Conservation (phyloP, 2,329 filamentous ascomycete species). For the Fusarium globosum region DNA sequence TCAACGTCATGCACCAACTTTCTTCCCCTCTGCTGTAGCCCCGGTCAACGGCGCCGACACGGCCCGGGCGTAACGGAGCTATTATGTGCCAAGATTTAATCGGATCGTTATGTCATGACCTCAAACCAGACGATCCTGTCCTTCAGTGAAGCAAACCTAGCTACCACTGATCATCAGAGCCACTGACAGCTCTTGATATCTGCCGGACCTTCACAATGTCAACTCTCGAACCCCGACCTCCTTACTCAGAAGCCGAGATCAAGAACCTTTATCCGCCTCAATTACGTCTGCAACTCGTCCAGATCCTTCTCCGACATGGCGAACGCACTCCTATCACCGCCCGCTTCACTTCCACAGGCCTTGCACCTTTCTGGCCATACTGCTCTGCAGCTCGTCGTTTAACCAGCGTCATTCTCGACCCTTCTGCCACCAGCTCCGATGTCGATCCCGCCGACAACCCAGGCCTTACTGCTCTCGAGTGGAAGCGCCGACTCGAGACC, state of each 20-base stretch:
- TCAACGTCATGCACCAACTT: slow-evolving; percentile 10
- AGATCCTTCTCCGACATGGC: slow-evolving; percentile 85
- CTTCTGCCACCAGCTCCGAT: slow-evolving; percentile 48
- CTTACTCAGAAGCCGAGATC: slow-evolving; percentile 86
- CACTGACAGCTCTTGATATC: not conserved
- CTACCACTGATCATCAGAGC: not conserved
- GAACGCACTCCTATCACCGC: slow-evolving; percentile 85
- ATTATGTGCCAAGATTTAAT: not conserved
- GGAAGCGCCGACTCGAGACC: slow-evolving; percentile 82
- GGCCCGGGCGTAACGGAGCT: slow-evolving; percentile 3
- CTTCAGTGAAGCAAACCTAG: not conserved
- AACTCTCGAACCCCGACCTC: slow-evolving; percentile 75
- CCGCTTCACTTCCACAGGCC: slow-evolving; percentile 84
- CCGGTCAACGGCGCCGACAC: slow-evolving; percentile 26
- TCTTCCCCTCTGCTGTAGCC: not conserved
- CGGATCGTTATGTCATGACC: slow-evolving; percentile 15
- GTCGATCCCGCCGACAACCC: slow-evolving; percentile 38
- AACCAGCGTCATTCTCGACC: slow-evolving; percentile 62
- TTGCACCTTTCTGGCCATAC: slow-evolving; percentile 86
- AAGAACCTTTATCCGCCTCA: slow-evolving; percentile 80
- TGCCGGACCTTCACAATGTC: slow-evolving; percentile 70
- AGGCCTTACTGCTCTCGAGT: slow-evolving; percentile 62
- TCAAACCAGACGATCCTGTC: not conserved
- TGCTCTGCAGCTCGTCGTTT: slow-evolving; percentile 82
- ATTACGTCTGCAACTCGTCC: slow-evolving; percentile 88